Evolutionary conservation across 305 asterid species (phyloP).

Genomic region (Fraxinus xanthoxyloides): DNA sequence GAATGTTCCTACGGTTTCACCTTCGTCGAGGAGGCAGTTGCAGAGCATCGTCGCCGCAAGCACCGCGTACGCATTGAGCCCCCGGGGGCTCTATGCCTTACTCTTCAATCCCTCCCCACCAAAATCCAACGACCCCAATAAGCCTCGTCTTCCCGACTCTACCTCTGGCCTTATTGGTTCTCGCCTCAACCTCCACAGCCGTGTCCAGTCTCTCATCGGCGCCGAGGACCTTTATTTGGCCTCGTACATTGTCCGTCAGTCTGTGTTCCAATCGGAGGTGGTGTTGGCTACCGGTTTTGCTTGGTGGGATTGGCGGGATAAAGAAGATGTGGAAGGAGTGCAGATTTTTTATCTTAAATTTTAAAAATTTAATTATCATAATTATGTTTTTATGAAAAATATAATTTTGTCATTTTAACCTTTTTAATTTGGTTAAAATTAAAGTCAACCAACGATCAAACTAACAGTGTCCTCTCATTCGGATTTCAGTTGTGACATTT

Average conservation of each 20-base stretch:
- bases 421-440: too few relatives aligned
- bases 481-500: too few relatives aligned
- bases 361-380: too few relatives aligned
- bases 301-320: too few relatives aligned
- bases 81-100: slow-evolving; percentile 47
- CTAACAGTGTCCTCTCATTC: too few relatives aligned
- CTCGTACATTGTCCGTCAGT: slow-evolving; percentile 68
- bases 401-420: too few relatives aligned
- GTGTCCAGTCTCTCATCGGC: slow-evolving; percentile 88
- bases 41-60: slow-evolving; percentile 85
- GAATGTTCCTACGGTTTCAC: slow-evolving; percentile 68
- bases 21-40: slow-evolving; percentile 95
- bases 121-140: slow-evolving; percentile 26
- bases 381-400: too few relatives aligned
- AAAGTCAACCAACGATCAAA: too few relatives aligned
- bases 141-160: slow-evolving; percentile 65
- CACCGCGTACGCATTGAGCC: slow-evolving; percentile 97
- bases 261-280: slow-evolving; percentile 46
- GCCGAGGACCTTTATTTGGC: slow-evolving; percentile 85
- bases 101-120: slow-evolving; percentile 30
- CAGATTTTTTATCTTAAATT: too few relatives aligned
- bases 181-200: slow-evolving; percentile 85
- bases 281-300: too few relatives aligned
- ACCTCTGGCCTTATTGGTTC: slow-evolving; percentile 70
- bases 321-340: too few relatives aligned